Evolutionary conservation across 163 green algal species (phyloP), one percentile per base, ranked within the genome.

Genomic region (Chlorella variabilis): DNA sequence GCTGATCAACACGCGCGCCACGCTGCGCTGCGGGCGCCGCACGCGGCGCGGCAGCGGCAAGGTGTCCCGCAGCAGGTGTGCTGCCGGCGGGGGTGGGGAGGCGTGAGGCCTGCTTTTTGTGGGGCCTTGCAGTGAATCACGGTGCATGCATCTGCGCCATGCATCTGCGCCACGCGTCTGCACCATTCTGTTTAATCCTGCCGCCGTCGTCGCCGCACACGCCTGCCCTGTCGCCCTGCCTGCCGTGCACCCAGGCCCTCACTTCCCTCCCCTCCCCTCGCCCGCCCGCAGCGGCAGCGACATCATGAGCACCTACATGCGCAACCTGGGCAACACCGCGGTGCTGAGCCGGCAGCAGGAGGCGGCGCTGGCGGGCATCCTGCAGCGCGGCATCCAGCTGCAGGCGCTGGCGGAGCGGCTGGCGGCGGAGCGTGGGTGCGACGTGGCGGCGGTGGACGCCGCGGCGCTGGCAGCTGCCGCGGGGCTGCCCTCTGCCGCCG

Each of bases 281-380:
- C 15, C 36, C 23, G 39, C 20, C 63, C 68, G 68, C 54, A 73
- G 54, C 41, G 41, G 15, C 58, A 41, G 11, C 17, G 38, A 62
- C 51, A 54, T 67, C 15, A 56, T 75, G 33, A 45, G n/a, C 45
- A 20, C 38, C 23, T 82, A 85, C 54, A 39, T 90, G 29, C 6
- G 36, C 36, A 34, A 11, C 11, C 67, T 90, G 49, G 85, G 85
- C 41, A 77, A 90, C 78, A 90, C 81, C 8, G 31, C 33, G 31
- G 29, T 90, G 42, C 83, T 90, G 45, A 65, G 27, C 29, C 38
- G 61, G 18, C 70, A 85, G 67, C 45, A 78, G 41, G 83, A 90
- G 75, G 39, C 51, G 25, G 21, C 48, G 17, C 80, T 90, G 49
- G 61, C 75, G 0, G 38, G 3, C 29, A 85, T 90, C 41, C 58